phyloP scores from a whole-genome alignment of 371 early-diverging fungal genomes.

The Lichtheimia ornata region DNA sequence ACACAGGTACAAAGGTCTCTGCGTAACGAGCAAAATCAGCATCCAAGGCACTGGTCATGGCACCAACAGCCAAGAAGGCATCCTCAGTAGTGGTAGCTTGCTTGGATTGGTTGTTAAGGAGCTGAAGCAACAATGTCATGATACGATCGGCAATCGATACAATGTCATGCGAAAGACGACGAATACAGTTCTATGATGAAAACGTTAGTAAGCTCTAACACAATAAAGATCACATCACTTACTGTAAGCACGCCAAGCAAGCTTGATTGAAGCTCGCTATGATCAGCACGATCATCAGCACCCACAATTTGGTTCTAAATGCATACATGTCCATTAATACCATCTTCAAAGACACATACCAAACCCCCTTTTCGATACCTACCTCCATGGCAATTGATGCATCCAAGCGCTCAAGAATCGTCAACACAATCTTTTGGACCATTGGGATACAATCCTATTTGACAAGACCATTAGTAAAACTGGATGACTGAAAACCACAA shows the following conservation, averaged over 20 bases:
- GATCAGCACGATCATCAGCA: conserved; percentile 76
- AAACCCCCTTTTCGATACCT: conserved; percentile 5
- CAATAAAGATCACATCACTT: conserved; percentile 13
- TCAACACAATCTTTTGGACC: conserved; percentile 71
- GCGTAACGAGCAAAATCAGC: conserved; percentile 83
- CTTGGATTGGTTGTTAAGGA: conserved; percentile 69
- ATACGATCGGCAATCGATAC: conserved; percentile 79
- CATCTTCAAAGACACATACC: background rate
- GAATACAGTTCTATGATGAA: conserved; percentile 58
- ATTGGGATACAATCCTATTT: conserved; percentile 71
- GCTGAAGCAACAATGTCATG: conserved; percentile 80
- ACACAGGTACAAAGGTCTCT: conserved; percentile 81
- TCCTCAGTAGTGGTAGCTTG: conserved; percentile 91
- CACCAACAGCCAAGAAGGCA: conserved; percentile 87
- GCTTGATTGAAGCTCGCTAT: conserved; percentile 88
- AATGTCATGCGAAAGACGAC: conserved; percentile 72
- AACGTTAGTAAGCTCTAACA: conserved; percentile 13
- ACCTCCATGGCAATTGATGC: conserved; percentile 64
- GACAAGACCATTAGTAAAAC: background rate
- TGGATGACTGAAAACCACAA: background rate
- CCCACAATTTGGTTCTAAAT: conserved; percentile 67
- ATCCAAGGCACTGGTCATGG: conserved; percentile 81
- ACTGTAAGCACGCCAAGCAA: conserved; percentile 83
- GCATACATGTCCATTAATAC: conserved; percentile 10
- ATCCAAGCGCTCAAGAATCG: conserved; percentile 80